Base-by-base conservation (phyloP, 805 yeast species). In the Hanseniaspora jakobsenii region DNA sequence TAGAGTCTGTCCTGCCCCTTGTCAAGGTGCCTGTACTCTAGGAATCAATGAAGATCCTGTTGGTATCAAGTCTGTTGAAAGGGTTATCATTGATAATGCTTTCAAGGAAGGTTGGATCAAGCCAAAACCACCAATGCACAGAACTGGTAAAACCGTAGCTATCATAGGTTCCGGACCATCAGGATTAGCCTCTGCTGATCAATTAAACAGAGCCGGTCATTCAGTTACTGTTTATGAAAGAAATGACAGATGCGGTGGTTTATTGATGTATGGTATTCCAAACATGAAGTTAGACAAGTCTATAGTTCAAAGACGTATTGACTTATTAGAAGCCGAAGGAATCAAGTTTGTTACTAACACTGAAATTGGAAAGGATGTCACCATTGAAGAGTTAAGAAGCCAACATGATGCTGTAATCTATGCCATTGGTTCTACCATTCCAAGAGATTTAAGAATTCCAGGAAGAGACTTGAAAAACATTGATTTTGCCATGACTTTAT, bases 251-350 rank as follows among this genome's bases (percentile, higher is more conserved):
- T 81, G 89, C 38, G 98, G 98, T 71, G 98, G 98, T 47, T 71
- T 89, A 60, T 65, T 89, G 67, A 91, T 91, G 97, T 89, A 89
- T 64, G 98, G 98, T 75, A 89, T 89, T 66, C 98, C 98, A 54
- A 89, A 89, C 71, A 89, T 89, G 98, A 89, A 89, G 69, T 72
- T 89, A 55, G 98, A 89, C 65, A 89, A 89, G 71, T 69, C 78
- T 19, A 75, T 91, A 59, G 95, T 89, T 49, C 82, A 85, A 68
- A 78, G 97, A 61, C 85, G 97, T 71, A 73, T 91, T 47, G 93
- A 89, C 59, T 70, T 91, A 61, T 67, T 89, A 71, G 81, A 72
- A 24, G 94, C 84, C 36, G 95, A 89, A 63, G 98, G 98, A 43
- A 70, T 89, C 55, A 72, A 73, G 21, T 85, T 89, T 57, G 70